Base-by-base conservation (phyloP, 2,329 filamentous ascomycete genomes). In the Capronia americana region DNA sequence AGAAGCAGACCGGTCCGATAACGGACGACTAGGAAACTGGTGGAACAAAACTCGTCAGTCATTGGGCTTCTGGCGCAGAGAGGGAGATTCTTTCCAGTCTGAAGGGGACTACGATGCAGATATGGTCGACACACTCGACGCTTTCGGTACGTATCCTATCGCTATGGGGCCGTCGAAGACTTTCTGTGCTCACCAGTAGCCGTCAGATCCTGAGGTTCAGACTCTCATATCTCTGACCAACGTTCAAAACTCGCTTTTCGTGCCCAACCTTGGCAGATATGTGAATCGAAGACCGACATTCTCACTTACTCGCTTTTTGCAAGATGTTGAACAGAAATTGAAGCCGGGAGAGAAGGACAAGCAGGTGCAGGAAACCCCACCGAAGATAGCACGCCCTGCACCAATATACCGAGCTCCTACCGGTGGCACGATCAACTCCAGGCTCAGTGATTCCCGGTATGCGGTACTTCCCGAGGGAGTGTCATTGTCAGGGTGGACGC, bases 401-500 rank as follows among this genome's bases (percentile, higher is more conserved):
- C 57, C 57, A 10, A 32, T 59, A 59, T 32, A 59, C 57, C 57
- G 57, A 23, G 57, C 57, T 48, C 57, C 23, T 17, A 59, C 57
- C 41, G 57, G 57, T 32, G 57, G 23, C 41, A 59, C 57, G 20
- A 59, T 59, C 41, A 11, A 34, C 57, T 59, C 57, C n/a, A 14
- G 32, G 57, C 57, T 59, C 57, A 59, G 57, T 50, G 57, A 59
- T 32, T 59, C 57, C 50, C 57, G 57, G 24, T 59, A 59, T 59
- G 57, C 57, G 26, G 57, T 59, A 1, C 57, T 59, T 59, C 57
- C 57, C 17, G 57, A 59, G 50, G 57, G 57, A 59, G 57, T 23
- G 7, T 59, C 57, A 20, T 50, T 59, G 57, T 28, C 57, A 30
- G 57, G 57, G 41, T 59, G 57, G 57, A 59, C 57, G 24, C 46